Evolutionary conservation across 148 eudicot species (phyloP), one percentile per base, ranked within the genome.

Genomic region (Spergularia marina): DNA sequence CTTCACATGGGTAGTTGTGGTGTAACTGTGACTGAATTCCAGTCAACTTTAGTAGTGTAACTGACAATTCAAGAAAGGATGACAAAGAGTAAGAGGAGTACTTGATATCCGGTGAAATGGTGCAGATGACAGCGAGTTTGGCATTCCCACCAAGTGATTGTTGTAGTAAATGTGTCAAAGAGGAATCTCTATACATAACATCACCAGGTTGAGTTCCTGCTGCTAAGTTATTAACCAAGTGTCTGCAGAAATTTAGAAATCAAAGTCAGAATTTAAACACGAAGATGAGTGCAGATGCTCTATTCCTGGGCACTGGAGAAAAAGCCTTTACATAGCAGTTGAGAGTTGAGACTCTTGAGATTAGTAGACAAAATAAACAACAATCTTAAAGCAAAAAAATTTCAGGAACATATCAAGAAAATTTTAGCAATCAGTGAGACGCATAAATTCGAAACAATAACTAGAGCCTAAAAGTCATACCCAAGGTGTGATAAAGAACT

Each of bases 101-200:
- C 98, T 86, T 89, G 86, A 84, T 71, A 72, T 88, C 93, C 62
- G 96, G 85, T 76, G 89, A 86, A 80, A 93, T 82, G 76, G 84
- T 83, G 76, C 98, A 91, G 78, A 93, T 88, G 79, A 91, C 86
- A 68, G 92, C 83, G 69, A 91, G 90, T 78, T 93, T 93, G 53
- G 93, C 87, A 77, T 93, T 93, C 74, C 96, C 98, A 68, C 96
- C 98, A 62, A 93, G 91, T 76, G 98, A 87, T 80, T 93, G 94
- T 72, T 83, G 90, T 70, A 93, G 84, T 53, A 93, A 69, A 75
- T 91, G 91, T 44, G 96, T 93, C 80, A 93, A 83, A 79, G 84
- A 82, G 53, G 98, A 93, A 82, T 79, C 84, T 74, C 81, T 83
- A 41, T 91, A 89, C 77, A 90, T 83, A 71, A 76, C 51, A 14